These are phyloP conservation scores for Pichia sp. DNA, from an alignment of 1,139 yeast genomes.

Conservation along the genomic window DNA sequence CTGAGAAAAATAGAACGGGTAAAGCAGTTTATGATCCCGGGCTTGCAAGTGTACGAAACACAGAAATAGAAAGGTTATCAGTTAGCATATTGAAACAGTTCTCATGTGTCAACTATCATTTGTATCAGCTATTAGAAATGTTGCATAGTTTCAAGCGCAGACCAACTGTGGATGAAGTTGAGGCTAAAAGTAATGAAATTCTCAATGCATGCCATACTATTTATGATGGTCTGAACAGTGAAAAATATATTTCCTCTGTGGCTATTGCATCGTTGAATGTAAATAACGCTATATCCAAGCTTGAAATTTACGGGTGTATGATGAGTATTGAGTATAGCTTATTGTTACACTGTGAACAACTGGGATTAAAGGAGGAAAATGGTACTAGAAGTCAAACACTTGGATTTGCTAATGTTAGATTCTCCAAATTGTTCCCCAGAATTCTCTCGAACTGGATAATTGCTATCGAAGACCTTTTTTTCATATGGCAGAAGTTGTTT, in stretches of 20 bases:
- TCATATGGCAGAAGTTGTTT: slow-evolving; percentile 3
- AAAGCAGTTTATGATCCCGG: slow-evolving; percentile 26
- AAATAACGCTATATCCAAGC: background rate
- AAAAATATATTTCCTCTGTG: background rate
- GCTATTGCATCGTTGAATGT: background rate
- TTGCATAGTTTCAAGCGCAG: slow-evolving; percentile 20
- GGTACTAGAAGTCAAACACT: background rate
- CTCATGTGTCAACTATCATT: slow-evolving; percentile 14
- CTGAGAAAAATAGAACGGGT: slow-evolving; percentile 33
- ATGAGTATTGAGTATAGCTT: slow-evolving; percentile 11
- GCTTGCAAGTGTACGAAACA: slow-evolving; percentile 16
- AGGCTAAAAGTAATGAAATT: slow-evolving; percentile 8
- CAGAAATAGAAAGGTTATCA: slow-evolving; percentile 20
- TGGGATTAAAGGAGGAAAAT: background rate
- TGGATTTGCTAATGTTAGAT: slow-evolving; percentile 3
- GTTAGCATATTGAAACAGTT: slow-evolving; percentile 19
- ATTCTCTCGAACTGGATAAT: slow-evolving; percentile 6
- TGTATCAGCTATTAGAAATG: slow-evolving; percentile 17
- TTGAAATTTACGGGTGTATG: slow-evolving; percentile 3
- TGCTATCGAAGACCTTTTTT: slow-evolving; percentile 1
- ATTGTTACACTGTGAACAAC: slow-evolving; percentile 11
- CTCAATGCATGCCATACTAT: slow-evolving; percentile 1
- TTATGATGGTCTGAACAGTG: background rate
- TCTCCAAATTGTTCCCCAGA: background rate
- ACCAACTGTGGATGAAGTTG: slow-evolving; percentile 20